A percentile compares a stretch with the other conserved stretches of the same genome.
phyloP scores from a whole-genome alignment of 2,329 filamentous ascomycete species.

The Grosmannia penicillata region DNA sequence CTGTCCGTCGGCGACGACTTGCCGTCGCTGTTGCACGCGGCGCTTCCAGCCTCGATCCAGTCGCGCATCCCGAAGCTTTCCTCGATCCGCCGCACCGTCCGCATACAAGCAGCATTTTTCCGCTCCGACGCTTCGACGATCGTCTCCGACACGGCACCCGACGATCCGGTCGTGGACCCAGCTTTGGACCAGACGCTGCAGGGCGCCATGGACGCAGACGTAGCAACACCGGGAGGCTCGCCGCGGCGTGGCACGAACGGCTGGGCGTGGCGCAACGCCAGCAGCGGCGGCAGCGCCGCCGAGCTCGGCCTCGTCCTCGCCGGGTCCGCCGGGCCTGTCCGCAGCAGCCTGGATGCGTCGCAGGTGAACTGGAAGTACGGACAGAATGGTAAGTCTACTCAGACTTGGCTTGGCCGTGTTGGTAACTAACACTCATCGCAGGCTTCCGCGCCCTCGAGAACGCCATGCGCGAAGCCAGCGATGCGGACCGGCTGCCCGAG shows the following conservation, averaged over 20 bases:
- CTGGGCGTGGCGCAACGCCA: neutral
- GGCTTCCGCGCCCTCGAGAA: slow-evolving; percentile 9
- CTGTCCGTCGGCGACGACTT: slow-evolving; percentile 1
- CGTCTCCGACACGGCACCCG: too few relatives aligned
- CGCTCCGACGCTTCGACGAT: slow-evolving; percentile 4
- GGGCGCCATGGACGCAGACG: neutral
- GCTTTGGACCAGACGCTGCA: neutral
- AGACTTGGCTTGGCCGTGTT: too few relatives aligned
- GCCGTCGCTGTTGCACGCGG: slow-evolving; percentile 9
- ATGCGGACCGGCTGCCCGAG: slow-evolving; percentile 12
- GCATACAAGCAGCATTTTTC: slow-evolving; percentile 4
- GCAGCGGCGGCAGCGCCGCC: neutral
- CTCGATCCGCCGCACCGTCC: slow-evolving; percentile 7
- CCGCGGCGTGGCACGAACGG: neutral
- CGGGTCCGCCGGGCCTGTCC: neutral
- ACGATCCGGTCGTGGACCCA: too few relatives aligned
- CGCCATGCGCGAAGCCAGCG: slow-evolving; percentile 8
- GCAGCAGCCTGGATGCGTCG: neutral
- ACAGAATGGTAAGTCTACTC: slow-evolving; percentile 8
- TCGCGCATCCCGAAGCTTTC: slow-evolving; percentile 10
- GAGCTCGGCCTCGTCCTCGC: slow-evolving; percentile 6
- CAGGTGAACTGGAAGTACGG: slow-evolving; percentile 12
- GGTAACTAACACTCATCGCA: too few relatives aligned
- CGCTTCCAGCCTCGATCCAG: slow-evolving; percentile 13
- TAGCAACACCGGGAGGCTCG: neutral